Conservation (phyloP, 164 flowering plant species). For the Vitis rupestris region DNA sequence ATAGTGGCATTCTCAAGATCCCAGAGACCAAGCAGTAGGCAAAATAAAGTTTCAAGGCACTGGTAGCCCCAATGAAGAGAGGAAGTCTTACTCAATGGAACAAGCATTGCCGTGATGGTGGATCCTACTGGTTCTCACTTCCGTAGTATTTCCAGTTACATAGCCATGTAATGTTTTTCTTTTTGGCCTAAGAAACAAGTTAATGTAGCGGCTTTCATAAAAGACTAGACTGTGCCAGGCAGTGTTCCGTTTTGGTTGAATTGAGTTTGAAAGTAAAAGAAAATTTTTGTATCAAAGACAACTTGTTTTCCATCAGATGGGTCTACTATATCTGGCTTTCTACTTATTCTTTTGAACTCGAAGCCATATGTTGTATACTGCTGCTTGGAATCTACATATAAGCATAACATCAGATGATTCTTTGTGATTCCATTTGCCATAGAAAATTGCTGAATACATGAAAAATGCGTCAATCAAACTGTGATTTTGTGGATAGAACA, state of each 20-base stretch:
- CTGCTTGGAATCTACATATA: background rate
- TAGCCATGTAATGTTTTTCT: too few relatives aligned
- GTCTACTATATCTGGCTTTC: background rate
- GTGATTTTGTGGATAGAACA: too few relatives aligned
- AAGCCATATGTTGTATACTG: background rate
- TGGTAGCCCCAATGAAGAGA: too few relatives aligned
- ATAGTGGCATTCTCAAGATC: slow-evolving; percentile 55
- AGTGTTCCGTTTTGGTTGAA: background rate
- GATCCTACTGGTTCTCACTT: too few relatives aligned
- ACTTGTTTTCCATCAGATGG: background rate
- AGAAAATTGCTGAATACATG: background rate
- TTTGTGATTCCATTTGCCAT: background rate
- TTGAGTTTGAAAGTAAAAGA: background rate
- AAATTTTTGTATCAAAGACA: background rate
- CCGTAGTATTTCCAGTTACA: too few relatives aligned
- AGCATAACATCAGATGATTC: background rate
- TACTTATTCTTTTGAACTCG: background rate
- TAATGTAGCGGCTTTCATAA: too few relatives aligned
- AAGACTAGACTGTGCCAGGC: too few relatives aligned
- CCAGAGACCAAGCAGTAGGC: slow-evolving; percentile 22
- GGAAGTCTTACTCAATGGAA: too few relatives aligned
- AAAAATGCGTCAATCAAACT: background rate
- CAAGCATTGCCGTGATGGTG: too few relatives aligned
- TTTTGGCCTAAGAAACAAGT: too few relatives aligned
- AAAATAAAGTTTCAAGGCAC: too few relatives aligned